Conservation (phyloP, 768 basidiomycete species). For the Phylloporus rhodoxanthus region DNA sequence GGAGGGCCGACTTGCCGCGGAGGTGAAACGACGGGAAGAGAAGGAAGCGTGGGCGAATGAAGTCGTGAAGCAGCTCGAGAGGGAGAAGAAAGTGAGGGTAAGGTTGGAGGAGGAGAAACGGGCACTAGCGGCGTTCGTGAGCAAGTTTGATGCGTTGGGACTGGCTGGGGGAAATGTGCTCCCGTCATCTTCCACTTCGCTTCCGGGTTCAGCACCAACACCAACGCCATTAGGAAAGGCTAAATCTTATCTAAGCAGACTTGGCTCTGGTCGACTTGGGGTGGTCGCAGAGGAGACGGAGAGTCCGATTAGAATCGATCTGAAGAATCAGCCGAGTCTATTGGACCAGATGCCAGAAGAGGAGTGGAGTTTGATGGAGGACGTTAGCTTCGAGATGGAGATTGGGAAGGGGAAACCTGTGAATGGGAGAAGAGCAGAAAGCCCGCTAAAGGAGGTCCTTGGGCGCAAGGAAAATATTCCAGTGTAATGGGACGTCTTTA, state of each 20-base stretch:
- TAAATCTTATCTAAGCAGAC: conserved; percentile 44
- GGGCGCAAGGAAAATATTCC: conserved; percentile 27
- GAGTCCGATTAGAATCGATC: conserved; percentile 50
- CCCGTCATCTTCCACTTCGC: conserved; percentile 23
- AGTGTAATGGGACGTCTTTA: conserved; percentile 6
- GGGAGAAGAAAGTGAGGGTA: conserved; percentile 64
- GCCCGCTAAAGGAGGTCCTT: conserved; percentile 24
- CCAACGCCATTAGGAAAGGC: conserved; percentile 34
- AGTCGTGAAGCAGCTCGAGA: conserved; percentile 68
- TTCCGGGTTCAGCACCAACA: not conserved
- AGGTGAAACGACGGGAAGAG: conserved; percentile 57
- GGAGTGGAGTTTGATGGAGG: conserved; percentile 41
- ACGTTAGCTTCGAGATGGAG: conserved; percentile 51
- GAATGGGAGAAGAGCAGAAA: conserved; percentile 31
- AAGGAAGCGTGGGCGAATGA: conserved; percentile 70
- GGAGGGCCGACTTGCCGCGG: conserved; percentile 52
- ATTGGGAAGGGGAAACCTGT: conserved; percentile 16
- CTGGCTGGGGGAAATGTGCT: conserved; percentile 36
- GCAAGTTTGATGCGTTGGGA: conserved; percentile 73
- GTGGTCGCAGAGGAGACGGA: conserved; percentile 31
- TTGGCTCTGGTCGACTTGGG: conserved; percentile 19
- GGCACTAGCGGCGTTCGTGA: conserved; percentile 74
- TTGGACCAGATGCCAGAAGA: conserved; percentile 58
- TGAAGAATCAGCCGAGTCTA: conserved; percentile 44
- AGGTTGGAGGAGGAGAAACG: conserved; percentile 74